A percentile compares a stretch with the other conserved stretches of the same genome.
Evolutionary conservation across 192 early-diverging fungal species (phyloP).

Genomic region (Linnemannia elongata): DNA sequence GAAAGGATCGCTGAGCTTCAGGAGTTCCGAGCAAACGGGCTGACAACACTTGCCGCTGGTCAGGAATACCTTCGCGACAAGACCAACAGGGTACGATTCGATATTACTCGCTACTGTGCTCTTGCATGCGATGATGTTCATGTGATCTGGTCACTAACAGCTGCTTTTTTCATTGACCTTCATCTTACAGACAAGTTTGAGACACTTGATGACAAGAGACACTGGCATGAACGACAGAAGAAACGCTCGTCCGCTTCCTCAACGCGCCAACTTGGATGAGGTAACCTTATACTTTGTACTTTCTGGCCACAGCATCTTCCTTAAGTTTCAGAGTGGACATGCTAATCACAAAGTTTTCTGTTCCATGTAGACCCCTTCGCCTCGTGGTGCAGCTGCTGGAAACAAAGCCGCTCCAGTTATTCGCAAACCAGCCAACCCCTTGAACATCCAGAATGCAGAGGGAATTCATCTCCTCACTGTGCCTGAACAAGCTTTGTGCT

Average conservation of each 20-base stretch:
- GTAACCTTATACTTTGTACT: background rate
- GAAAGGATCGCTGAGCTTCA: conserved; percentile 88
- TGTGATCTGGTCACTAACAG: background rate
- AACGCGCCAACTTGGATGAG: conserved; percentile 35
- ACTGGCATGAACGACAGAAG: conserved; percentile 22
- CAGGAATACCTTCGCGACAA: conserved; percentile 82
- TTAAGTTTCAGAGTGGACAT: background rate
- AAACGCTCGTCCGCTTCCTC: conserved; percentile 38
- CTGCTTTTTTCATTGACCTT: conserved; percentile 8
- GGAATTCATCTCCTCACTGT: conserved; percentile 87
- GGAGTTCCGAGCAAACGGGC: conserved; percentile 92
- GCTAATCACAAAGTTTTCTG: background rate
- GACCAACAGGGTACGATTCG: conserved; percentile 58
- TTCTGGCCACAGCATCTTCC: background rate
- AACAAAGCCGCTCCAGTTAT: conserved; percentile 27
- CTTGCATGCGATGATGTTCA: background rate
- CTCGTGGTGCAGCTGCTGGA: conserved; percentile 36
- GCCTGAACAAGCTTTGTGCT: conserved; percentile 87
- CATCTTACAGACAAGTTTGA: conserved; percentile 30
- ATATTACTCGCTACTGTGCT: background rate
- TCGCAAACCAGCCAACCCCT: conserved; percentile 67
- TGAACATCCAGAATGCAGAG: conserved; percentile 87
- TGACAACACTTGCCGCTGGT: conserved; percentile 80
- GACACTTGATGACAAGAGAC: conserved; percentile 40
- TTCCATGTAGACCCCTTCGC: conserved; percentile 30